These are phyloP conservation scores for Solanum appendiculatum DNA, from an alignment of 257 asterid species.

Conservation along the genomic window DNA sequence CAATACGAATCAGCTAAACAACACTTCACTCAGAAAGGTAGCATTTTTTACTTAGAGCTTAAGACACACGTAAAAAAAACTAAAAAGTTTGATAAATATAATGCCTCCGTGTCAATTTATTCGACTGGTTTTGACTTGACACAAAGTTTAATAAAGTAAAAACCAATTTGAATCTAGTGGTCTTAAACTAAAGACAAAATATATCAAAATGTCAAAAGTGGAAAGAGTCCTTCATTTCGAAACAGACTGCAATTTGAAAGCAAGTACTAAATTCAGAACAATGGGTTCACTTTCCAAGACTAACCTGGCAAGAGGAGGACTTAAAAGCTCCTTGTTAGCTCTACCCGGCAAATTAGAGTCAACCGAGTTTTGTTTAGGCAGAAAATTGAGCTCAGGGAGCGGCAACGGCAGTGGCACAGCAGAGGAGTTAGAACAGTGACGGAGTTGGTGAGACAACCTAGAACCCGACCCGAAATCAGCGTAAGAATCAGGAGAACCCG, in stretches of 20 bases:
- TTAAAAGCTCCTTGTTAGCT: constrained; percentile 4
- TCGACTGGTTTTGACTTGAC: background rate
- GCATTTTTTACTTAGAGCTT: background rate
- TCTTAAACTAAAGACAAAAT: background rate
- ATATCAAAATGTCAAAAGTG: too few relatives aligned
- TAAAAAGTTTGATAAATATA: background rate
- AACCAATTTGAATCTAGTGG: background rate
- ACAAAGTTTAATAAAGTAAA: background rate
- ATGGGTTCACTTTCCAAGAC: background rate
- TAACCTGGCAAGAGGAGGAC: constrained; percentile 24
- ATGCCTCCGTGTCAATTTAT: background rate
- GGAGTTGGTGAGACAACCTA: constrained; percentile 1
- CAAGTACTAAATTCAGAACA: background rate
- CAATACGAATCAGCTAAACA: background rate
- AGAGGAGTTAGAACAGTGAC: constrained; percentile 48
- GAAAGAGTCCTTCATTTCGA: background rate
- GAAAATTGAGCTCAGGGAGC: constrained; percentile 34
- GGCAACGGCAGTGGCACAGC: constrained; percentile 83
- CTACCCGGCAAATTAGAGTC: constrained; percentile 8
- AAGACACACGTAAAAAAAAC: background rate
- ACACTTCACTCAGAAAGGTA: background rate
- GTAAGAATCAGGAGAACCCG: constrained; percentile 42
- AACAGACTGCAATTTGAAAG: background rate
- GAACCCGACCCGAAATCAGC: constrained; percentile 1
- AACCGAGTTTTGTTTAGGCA: constrained; percentile 3